Base-by-base conservation (phyloP, 2,329 filamentous ascomycete genomes). In the Monilinia polystroma region DNA sequence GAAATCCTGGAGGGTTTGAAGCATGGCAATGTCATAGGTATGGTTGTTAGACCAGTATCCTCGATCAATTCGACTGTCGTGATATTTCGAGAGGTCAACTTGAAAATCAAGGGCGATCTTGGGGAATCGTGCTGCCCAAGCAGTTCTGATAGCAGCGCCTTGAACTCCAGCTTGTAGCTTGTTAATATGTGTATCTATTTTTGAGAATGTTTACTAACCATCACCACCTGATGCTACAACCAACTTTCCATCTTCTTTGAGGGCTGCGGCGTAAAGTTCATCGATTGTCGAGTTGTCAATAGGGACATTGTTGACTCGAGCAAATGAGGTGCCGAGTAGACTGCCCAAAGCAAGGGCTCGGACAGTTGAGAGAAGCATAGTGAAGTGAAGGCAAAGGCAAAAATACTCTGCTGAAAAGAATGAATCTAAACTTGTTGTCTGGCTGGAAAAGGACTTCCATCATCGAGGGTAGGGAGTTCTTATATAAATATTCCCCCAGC, bases 31-130 rank as follows among this genome's bases (percentile, higher is more conserved):
- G 72, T 86, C 84, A 26, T 81, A 77, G 14, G 76, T 78, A 20
- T 80, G 75, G 7, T 74, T 76, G 11, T 76, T 73, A 1, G 70
- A 66, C 6, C 78, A 79, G 1, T 84, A 73, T 66, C 82, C 80
- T 41, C 78, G 72, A 69, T 86, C 82, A 11, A 85, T 70, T 8
- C 75, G 75, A n/a, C 72, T 76, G 66, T 84, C 81, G 68, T 83
- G 82, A 69, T 85, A 85, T 71, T 85, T 85, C 64, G 82, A 84
- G 0, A 85, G 72, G 66, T 85, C 82, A 52, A 85, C 80, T 0
- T 83, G 85, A 4, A 26, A 8, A 38, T 60, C 43, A 6, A 60
- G 45, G 10, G 45, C 3, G 16, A 60, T 60, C 10, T 60, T 60
- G 3, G 57, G 57, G 29, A 60, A 60, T 23, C 57, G 29, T 26